A percentile compares a stretch with the other conserved stretches of the same genome.
phyloP scores from a whole-genome alignment of 495 filamentous ascomycete genomes.

The Daldinia bambusicola region DNA sequence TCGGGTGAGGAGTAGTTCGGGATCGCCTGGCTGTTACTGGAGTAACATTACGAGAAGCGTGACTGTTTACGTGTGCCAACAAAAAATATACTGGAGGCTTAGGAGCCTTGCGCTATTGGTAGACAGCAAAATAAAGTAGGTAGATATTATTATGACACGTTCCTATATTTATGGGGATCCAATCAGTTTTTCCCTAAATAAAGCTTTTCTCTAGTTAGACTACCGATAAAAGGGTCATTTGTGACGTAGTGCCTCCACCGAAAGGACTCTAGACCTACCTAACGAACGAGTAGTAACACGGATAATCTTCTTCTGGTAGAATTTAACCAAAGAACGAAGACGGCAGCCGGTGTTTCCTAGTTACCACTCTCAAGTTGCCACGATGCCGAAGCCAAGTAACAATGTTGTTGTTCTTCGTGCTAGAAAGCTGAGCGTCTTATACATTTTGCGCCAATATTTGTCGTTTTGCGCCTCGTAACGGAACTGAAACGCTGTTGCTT shows the following conservation, averaged over 20 bases:
- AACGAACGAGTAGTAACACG: background rate
- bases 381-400: background rate
- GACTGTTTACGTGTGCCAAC: background rate
- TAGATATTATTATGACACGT: background rate
- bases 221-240: slow-evolving; percentile 2
- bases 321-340: background rate
- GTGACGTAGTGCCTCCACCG: slow-evolving; percentile 1
- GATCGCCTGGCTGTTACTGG: slow-evolving; percentile 6
- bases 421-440: background rate
- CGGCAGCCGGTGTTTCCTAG: background rate
- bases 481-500: background rate
- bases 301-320: background rate
- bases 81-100: background rate
- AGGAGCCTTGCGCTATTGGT: background rate
- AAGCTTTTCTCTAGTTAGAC: background rate
- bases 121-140: slow-evolving; percentile 1
- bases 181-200: background rate
- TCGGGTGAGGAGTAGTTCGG: background rate
- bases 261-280: slow-evolving; percentile 8
- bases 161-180: background rate
- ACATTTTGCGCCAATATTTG: background rate
- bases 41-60: background rate
- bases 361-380: background rate
- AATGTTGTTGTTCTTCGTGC: background rate
- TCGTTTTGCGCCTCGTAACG: background rate